These are phyloP conservation scores for Monascus purpureus DNA, from an alignment of 495 filamentous ascomycete species.

Conservation along the genomic window DNA sequence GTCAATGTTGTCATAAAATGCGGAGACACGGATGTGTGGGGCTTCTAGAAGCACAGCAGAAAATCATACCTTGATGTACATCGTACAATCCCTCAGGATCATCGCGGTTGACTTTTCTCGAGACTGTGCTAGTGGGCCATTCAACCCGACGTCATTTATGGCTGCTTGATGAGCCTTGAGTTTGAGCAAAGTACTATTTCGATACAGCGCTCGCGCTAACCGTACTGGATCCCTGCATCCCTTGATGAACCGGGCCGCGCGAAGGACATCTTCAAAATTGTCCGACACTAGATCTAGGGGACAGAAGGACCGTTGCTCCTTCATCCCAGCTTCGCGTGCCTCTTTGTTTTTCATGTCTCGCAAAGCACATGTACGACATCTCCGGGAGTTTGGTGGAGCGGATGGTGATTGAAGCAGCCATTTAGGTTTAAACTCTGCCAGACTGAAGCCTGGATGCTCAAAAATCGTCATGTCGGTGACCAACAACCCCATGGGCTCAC, in stretches of 20 bases:
- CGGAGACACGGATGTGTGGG: no score
- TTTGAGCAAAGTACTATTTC: constrained; percentile 20
- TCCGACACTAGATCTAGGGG: constrained; percentile 41
- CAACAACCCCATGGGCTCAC: constrained; percentile 50
- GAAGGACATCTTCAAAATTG: constrained; percentile 21
- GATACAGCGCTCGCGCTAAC: constrained; percentile 22
- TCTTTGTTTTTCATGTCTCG: constrained; percentile 41
- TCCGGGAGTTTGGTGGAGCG: constrained; percentile 46
- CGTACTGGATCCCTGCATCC: constrained; percentile 22
- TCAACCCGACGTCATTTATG: constrained; percentile 22
- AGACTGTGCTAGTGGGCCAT: constrained; percentile 18
- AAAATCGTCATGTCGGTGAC: constrained; percentile 66
- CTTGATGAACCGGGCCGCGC: constrained; percentile 21
- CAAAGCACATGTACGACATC: constrained; percentile 82
- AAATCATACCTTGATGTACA: constrained; percentile 53
- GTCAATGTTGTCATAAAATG: not conserved
- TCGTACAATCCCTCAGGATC: constrained; percentile 80
- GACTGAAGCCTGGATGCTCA: constrained; percentile 24
- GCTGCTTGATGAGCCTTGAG: constrained; percentile 21
- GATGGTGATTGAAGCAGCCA: constrained; percentile 78
- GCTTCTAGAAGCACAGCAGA: not conserved
- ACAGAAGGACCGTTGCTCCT: constrained; percentile 33
- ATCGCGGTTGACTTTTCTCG: constrained; percentile 45
- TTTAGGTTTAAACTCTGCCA: constrained; percentile 86
- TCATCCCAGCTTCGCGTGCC: constrained; percentile 7